Conservation (phyloP, 2,329 filamentous ascomycete species). For the Xylaria arbuscula region DNA sequence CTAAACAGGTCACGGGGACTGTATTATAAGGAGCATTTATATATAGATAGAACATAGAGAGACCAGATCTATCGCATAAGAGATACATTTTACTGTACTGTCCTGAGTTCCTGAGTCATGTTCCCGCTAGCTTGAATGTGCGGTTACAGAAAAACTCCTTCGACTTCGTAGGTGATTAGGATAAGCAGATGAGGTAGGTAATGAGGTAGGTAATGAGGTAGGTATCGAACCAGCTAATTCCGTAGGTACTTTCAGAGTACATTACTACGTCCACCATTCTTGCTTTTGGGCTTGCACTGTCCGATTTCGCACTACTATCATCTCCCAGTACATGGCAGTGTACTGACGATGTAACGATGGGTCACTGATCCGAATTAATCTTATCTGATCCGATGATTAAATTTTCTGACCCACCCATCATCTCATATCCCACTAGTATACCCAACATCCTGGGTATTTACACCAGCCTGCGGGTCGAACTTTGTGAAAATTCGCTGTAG, state of each 20-base stretch:
- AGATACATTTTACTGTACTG: background rate
- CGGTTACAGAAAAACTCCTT: background rate
- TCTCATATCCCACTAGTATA: background rate
- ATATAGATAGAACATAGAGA: slow-evolving; percentile 3
- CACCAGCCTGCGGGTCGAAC: background rate
- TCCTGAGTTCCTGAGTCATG: slow-evolving; percentile 5
- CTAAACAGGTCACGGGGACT: slow-evolving; percentile 51
- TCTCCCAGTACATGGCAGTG: background rate
- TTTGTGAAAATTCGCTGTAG: background rate
- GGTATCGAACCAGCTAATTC: slow-evolving; percentile 11
- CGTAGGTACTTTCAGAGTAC: slow-evolving; percentile 21
- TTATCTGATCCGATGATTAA: slow-evolving; percentile 52
- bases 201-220: too few relatives aligned
- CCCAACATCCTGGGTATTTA: slow-evolving; percentile 1
- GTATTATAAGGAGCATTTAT: slow-evolving; percentile 43
- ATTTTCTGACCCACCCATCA: slow-evolving; percentile 42
- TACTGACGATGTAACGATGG: slow-evolving; percentile 26
- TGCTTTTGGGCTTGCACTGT: slow-evolving; percentile 23
- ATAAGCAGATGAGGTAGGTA: slow-evolving; percentile 1
- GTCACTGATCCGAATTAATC: slow-evolving; percentile 43
- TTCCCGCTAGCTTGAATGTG: background rate
- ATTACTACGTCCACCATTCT: background rate
- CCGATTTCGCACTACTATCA: slow-evolving; percentile 44
- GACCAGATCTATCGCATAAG: background rate
- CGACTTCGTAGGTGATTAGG: background rate